Percentiles rank a stretch among this genome's conserved stretches.
Evolutionary conservation across 192 early-diverging fungal genomes (phyloP).

Genomic region (Paraglomus brasilianum): DNA sequence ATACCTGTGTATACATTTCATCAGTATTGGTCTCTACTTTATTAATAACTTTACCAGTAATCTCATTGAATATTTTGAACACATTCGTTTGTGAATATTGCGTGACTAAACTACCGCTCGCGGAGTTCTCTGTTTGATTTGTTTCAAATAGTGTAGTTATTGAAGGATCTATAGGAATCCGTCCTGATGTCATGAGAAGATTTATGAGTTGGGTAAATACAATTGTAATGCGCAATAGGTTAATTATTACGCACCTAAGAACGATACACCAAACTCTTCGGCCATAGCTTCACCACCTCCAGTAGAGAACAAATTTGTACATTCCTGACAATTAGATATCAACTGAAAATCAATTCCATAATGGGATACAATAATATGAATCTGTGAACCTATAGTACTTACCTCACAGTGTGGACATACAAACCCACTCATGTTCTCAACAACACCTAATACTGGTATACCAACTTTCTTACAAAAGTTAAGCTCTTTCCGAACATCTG

Average conservation of each 20-base stretch:
- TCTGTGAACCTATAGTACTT: too few species aligned
- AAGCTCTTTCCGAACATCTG: slow-evolving; percentile 94
- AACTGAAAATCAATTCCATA: neutral
- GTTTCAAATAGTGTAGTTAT: slow-evolving; percentile 65
- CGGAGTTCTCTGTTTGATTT: slow-evolving; percentile 33
- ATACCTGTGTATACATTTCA: too few species aligned
- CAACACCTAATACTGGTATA: slow-evolving; percentile 81
- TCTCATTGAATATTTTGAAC: slow-evolving; percentile 53
- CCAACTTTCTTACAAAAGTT: slow-evolving; percentile 89
- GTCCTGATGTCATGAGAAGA: slow-evolving; percentile 36
- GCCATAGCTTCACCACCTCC: slow-evolving; percentile 93
- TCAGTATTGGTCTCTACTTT: slow-evolving; percentile 37
- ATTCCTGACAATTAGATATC: slow-evolving; percentile 58
- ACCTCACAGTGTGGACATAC: slow-evolving; percentile 82
- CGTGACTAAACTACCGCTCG: slow-evolving; percentile 40
- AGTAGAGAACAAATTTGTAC: slow-evolving; percentile 87
- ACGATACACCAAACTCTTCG: slow-evolving; percentile 77
- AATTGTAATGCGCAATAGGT: neutral
- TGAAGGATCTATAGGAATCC: slow-evolving; percentile 88
- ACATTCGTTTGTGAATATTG: slow-evolving; percentile 51
- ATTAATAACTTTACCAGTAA: slow-evolving; percentile 44
- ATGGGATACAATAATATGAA: neutral
- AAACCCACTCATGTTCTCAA: slow-evolving; percentile 98
- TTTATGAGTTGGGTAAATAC: neutral
- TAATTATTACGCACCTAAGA: slow-evolving; percentile 55